Base-by-base conservation (phyloP, 352 stramenopile genomes). In the Phytophthora pinifolia region DNA sequence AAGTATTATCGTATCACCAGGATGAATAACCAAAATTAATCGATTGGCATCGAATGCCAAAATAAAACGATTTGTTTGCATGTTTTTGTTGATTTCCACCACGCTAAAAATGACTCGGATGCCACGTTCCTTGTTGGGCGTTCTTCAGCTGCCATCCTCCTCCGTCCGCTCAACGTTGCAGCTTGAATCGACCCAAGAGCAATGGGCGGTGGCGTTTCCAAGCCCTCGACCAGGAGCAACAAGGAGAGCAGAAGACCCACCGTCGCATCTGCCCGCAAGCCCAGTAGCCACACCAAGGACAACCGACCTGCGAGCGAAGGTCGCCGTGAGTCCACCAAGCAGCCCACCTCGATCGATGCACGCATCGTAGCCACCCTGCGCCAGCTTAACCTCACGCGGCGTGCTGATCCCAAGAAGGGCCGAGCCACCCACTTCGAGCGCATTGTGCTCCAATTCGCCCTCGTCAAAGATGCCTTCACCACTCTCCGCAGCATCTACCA, bases 341-440 rank as follows among this genome's bases (percentile, higher is more conserved):
- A 59, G 9, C n/a, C 50, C 25, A 88, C 80, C 8, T 67, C 62
- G 14, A 90, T 90, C 42, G 75, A 90, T 37, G 69, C 58, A 2
- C 82, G 82, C 9, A 91, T 93, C 38, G 43, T 91, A 2, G 50
- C 79, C 37, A 93, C 79, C 3, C 67, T 91, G 4, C 74, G 69
- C 9, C 66, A 83, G 9, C 65, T 90, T 45, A 88, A 87, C 32
- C 64, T 86, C 25, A 62, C 69, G n/a, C 59, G 74, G n/a, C 62
- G 76, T 20, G 59, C 64, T 44, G 57, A 72, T n/a, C 46, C 65
- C 14, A 68, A 58, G 14, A 83, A 88, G 22, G 52, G 62, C 18
- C 83, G 85, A 50, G 44, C 47, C 2, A 64, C 74, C 14, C 86
- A 91, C 47, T 91, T 93, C 50, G 80, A 93, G 49, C 76, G 81